Evolutionary conservation across 164 flowering plant species (phyloP), one percentile per base, ranked within the genome.

Genomic region (Houttuynia cordata): DNA sequence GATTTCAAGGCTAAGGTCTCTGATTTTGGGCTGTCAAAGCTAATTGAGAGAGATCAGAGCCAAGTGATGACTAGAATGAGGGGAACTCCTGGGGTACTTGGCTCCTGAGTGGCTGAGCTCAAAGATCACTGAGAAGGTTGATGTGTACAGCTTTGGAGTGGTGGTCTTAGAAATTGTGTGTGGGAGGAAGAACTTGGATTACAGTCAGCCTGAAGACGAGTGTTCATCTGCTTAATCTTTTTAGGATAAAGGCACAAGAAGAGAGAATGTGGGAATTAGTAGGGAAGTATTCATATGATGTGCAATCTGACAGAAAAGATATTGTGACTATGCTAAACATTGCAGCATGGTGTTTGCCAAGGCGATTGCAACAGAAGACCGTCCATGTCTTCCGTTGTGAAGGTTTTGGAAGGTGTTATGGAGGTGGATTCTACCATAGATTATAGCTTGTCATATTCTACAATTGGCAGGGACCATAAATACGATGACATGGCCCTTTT

Each of bases 101-200:
- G 67, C 67, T 24, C 67, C 67, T 18, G 67, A 64, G 52, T 64
- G 67, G 74, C 18, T 42, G 59, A 34, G 51, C 23, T 54, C 57
- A 47, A 24, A 1, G 20, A 65, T 66, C 25, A 59, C 70, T 23
- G 78, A 42, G 20, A 75, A 71, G 53, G 71, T 58, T 22, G 78
- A 68, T 58, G 63, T 74, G 9, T 71, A 74, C 20, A 74, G 74
- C 60, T 75, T 66, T 42, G 73, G 75, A 1, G 51, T 71, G 8
- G 70, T 70, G 1, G 10, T 74, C 17, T 15, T 74, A 19, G 77
- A 74, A 55, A 52, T 70, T 23, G 57, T 67, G 3, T 49, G 69
- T 64, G 74, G 74, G 23, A 53, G 66, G 54, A 70, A 59, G 55
- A 74, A 54, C 62, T 23, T 70, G 8, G 69, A 69, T 24, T 21